Evolutionary conservation across 78 protist species (phyloP).

Genomic region (Abeoforma whisleri): DNA sequence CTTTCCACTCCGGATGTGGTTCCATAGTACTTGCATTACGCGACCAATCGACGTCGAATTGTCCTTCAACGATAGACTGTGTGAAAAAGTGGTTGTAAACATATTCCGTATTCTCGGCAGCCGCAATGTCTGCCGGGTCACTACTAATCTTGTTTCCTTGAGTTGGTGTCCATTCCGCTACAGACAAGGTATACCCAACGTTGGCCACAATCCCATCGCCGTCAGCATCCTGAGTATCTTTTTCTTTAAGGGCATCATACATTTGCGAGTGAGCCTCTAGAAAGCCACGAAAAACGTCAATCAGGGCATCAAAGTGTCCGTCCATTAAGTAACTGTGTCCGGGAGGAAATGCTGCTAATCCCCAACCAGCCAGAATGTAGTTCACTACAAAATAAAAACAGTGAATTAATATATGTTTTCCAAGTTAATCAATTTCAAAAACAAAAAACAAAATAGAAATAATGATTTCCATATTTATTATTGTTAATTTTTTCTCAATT

Average conservation of each 20-base stretch:
- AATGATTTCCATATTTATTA: too few species aligned
- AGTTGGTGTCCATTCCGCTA: slow-evolving; percentile 22
- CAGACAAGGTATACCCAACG: slow-evolving; percentile 9
- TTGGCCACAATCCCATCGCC: slow-evolving; percentile 15
- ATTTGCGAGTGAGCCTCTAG: slow-evolving; percentile 29
- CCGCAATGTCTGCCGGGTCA: background rate
- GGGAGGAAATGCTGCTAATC: slow-evolving; percentile 6
- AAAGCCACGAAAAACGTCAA: slow-evolving; percentile 18
- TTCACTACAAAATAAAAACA: too few species aligned
- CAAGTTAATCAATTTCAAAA: too few species aligned
- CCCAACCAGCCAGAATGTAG: slow-evolving; percentile 11
- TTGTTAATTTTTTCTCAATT: too few species aligned
- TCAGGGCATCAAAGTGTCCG: background rate
- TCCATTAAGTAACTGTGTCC: slow-evolving; percentile 7
- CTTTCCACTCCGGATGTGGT: slow-evolving; percentile 20
- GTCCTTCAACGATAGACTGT: slow-evolving; percentile 8
- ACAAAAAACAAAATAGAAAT: too few species aligned
- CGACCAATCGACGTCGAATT: slow-evolving; percentile 13
- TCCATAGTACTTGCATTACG: slow-evolving; percentile 1
- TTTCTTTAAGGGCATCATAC: slow-evolving; percentile 2
- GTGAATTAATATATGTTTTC: too few species aligned
- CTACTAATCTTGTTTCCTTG: background rate
- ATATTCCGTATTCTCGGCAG: background rate
- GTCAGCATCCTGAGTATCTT: slow-evolving; percentile 12
- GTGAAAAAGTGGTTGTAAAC: slow-evolving; percentile 14